Percentiles rank a stretch among this genome's conserved stretches.
These are phyloP conservation scores for Sistotremastrum suecicum DNA, from an alignment of 768 basidiomycete species.

Conservation along the genomic window DNA sequence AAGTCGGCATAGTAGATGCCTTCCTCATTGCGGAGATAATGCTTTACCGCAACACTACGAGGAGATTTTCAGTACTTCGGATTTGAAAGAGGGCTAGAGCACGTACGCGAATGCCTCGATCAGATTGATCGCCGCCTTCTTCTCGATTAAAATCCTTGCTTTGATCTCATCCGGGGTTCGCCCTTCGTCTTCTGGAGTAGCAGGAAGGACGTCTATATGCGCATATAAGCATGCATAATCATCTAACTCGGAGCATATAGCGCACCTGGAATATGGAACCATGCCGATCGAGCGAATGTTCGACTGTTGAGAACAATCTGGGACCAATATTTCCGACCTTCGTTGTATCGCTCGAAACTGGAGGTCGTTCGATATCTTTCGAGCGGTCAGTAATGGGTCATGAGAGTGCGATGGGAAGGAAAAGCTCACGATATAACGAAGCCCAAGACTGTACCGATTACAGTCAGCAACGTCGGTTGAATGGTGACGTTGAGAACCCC, in stretches of 20 bases:
- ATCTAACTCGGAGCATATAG: too few relatives aligned
- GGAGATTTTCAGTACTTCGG: not conserved
- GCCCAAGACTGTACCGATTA: conserved; percentile 59
- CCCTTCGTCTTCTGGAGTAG: conserved; percentile 7
- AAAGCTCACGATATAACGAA: conserved; percentile 41
- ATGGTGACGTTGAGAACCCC: conserved; percentile 29
- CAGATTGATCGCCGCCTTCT: conserved; percentile 55
- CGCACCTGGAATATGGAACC: conserved; percentile 55
- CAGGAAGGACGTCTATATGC: conserved; percentile 14
- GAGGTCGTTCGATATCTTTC: conserved; percentile 45
- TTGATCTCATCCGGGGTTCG: conserved; percentile 20
- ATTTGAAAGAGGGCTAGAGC: not conserved
- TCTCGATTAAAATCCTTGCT: conserved; percentile 42
- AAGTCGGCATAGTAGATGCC: conserved; percentile 31
- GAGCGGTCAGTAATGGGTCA: not conserved
- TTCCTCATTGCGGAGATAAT: conserved; percentile 49
- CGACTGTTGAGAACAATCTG: conserved; percentile 39
- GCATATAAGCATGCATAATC: conserved; percentile 12
- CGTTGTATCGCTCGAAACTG: conserved; percentile 65
- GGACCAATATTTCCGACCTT: conserved; percentile 55
- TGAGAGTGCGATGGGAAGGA: not conserved
- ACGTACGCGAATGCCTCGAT: conserved; percentile 40
- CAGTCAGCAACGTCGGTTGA: conserved; percentile 46
- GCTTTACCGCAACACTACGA: conserved; percentile 41
- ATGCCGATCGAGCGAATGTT: conserved; percentile 44